A percentile compares a stretch with the other conserved stretches of the same genome.
Evolutionary conservation across 2,329 filamentous ascomycete genomes (phyloP).

Genomic region (Microdochium nivale): DNA sequence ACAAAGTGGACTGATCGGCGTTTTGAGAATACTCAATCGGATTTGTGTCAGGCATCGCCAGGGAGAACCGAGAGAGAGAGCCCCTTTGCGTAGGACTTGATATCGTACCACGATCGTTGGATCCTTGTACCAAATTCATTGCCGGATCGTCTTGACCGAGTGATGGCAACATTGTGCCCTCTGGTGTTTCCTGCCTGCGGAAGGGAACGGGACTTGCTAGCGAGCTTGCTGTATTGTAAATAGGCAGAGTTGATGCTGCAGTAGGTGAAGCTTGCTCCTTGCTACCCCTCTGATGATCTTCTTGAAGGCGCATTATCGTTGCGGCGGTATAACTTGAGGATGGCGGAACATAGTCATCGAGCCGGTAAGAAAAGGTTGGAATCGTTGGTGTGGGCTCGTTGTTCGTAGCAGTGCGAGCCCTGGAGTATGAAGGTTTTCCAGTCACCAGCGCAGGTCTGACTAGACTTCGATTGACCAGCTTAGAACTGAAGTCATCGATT

Average conservation of each 20-base stretch:
- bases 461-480: conserved; percentile 10
- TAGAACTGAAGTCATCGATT: conserved; percentile 15
- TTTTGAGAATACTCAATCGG: too few species aligned
- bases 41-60: too few species aligned
- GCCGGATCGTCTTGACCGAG: too few species aligned
- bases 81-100: background rate
- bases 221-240: conserved; percentile 9
- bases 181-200: too few species aligned
- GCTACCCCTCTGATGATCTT: conserved; percentile 14
- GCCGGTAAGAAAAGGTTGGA: conserved; percentile 18
- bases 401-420: conserved; percentile 14
- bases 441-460: conserved; percentile 19
- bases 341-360: conserved; percentile 15
- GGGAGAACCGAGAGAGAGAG: too few species aligned
- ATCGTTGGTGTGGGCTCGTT: conserved; percentile 10
- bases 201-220: too few species aligned
- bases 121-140: conserved; percentile 6
- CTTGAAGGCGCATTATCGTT: conserved; percentile 21
- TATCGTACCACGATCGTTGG: conserved; percentile 1
- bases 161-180: too few species aligned
- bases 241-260: conserved; percentile 17
- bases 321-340: conserved; percentile 23
- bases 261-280: conserved; percentile 17
- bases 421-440: conserved; percentile 24
- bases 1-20: too few species aligned